phyloP scores from a whole-genome alignment of 1,284 basidiomycete species.

The Moesziomyces sp. region DNA sequence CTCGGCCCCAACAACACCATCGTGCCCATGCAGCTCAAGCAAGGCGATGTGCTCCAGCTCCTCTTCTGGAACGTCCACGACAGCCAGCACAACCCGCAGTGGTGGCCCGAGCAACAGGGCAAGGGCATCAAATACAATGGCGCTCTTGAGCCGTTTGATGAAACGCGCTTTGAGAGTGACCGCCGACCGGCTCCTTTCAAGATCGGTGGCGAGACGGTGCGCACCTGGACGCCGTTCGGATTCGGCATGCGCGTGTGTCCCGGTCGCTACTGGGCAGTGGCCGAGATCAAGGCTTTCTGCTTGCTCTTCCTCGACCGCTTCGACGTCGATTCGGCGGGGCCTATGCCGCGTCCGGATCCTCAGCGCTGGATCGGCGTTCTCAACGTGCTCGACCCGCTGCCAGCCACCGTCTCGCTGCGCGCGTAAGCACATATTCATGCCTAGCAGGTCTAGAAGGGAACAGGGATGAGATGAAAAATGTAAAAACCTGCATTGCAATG shows the following conservation, averaged over 20 bases:
- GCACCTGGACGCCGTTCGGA: conserved; percentile 27
- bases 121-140: conserved; percentile 5
- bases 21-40: conserved; percentile 9
- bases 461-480: no score
- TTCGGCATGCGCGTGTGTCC: conserved; percentile 15
- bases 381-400: conserved; percentile 8
- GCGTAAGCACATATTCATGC: neutral
- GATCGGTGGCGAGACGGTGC: conserved; percentile 7
- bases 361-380: conserved; percentile 19
- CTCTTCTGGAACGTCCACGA: conserved; percentile 20
- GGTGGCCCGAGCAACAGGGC: conserved; percentile 11
- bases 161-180: conserved; percentile 9
- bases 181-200: neutral
- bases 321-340: conserved; percentile 2
- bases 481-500: no score
- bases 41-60: conserved; percentile 18
- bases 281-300: conserved; percentile 25
- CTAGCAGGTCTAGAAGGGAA: no score
- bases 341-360: conserved; percentile 15
- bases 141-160: conserved; percentile 15
- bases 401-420: conserved; percentile 8
- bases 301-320: conserved; percentile 23
- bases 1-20: conserved; percentile 4
- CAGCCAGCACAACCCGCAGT: conserved; percentile 3
- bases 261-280: conserved; percentile 32